Evolutionary conservation across 352 stramenopile genomes (phyloP).

Genomic region (Globisporangium parvum): DNA sequence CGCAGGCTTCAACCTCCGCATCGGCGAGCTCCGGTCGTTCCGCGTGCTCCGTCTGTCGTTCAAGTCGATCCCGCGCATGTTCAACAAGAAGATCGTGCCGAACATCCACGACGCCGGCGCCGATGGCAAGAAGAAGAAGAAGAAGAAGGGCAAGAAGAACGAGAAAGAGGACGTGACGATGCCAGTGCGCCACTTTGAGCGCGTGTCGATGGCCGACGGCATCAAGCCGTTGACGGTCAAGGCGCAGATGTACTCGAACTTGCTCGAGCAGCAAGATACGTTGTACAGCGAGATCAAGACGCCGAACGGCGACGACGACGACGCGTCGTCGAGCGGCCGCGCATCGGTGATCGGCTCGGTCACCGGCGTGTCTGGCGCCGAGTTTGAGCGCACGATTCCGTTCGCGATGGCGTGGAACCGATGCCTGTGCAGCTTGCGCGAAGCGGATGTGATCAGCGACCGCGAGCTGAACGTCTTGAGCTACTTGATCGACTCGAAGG

Average conservation of each 20-base stretch:
- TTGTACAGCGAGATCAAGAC: conserved; percentile 65
- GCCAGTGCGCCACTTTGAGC: conserved; percentile 73
- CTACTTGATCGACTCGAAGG: conserved; percentile 82
- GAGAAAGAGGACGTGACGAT: conserved; percentile 57
- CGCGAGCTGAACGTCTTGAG: conserved; percentile 82
- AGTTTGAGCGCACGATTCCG: conserved; percentile 81
- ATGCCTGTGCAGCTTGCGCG: conserved; percentile 64
- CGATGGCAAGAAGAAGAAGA: conserved; percentile 68
- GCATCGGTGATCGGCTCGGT: conserved; percentile 63
- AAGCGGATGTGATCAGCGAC: conserved; percentile 80
- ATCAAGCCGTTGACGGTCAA: conserved; percentile 80
- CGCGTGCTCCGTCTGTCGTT: conserved; percentile 77
- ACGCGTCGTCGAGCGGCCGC: conserved; percentile 30
- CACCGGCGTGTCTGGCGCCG: conserved; percentile 66
- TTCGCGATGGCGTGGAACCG: conserved; percentile 88
- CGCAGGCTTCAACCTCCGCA: conserved; percentile 79
- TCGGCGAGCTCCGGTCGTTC: conserved; percentile 82
- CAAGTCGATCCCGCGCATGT: conserved; percentile 84
- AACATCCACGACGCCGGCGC: conserved; percentile 65
- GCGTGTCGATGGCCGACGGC: conserved; percentile 77
- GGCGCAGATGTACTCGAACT: conserved; percentile 74
- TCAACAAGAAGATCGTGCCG: conserved; percentile 86
- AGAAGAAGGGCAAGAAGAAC: conserved; percentile 65
- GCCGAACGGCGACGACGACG: conserved; percentile 60
- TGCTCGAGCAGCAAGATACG: conserved; percentile 51